Percentiles rank a stretch among this genome's conserved stretches.
Evolutionary conservation across 2,329 filamentous ascomycete genomes (phyloP).

Genomic region (Trichoderma guizhouense): DNA sequence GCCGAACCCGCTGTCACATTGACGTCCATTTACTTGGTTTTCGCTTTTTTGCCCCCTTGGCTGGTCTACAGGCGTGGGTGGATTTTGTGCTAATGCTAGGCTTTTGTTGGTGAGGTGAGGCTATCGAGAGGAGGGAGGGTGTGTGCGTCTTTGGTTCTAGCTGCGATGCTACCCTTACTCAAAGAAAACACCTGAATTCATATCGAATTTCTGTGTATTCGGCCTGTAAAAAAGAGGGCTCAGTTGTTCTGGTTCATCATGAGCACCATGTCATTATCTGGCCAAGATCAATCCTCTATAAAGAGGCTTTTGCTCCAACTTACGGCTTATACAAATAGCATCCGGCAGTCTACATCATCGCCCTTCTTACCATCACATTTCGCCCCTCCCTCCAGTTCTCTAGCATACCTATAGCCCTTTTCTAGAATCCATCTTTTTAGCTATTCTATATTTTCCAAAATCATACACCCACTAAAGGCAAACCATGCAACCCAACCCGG

Average conservation of each 20-base stretch:
- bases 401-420: not conserved
- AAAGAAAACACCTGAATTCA: not conserved
- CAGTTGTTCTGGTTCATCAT: not conserved
- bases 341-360: not conserved
- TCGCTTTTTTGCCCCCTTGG: not conserved
- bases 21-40: not conserved
- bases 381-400: not conserved
- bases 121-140: not conserved
- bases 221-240: rapidly evolving
- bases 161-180: not conserved
- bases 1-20: conserved; percentile 9
- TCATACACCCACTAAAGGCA: conserved; percentile 11
- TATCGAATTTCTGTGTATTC: not conserved
- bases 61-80: not conserved
- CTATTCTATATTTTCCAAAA: not conserved
- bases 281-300: not conserved
- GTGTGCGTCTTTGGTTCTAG: not conserved
- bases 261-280: not conserved
- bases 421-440: not conserved
- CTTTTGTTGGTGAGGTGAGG: not conserved
- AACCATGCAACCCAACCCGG: not conserved
- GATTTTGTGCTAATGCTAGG: not conserved
- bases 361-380: not conserved
- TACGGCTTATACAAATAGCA: not conserved
- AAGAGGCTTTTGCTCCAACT: not conserved